Evolutionary conservation across 768 basidiomycete genomes (phyloP), one percentile per base, ranked within the genome.

Genomic region (Tricholomella constricta): DNA sequence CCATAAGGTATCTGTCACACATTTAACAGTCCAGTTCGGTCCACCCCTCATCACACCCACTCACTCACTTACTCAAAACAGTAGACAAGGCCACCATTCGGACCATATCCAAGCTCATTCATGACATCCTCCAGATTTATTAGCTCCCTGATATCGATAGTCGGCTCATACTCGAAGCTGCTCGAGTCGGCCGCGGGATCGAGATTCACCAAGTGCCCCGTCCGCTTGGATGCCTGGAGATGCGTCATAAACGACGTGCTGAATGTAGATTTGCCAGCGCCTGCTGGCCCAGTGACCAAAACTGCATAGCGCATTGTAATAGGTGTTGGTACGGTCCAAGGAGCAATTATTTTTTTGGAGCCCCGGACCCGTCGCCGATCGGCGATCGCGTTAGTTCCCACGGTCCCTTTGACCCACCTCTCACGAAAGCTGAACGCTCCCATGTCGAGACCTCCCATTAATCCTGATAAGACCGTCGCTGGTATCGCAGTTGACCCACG

Each of bases 241-340:
- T 98, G 96, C 9, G 91, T 94, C 54, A 98, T 78, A 59, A 98
- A 85, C 0, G 94, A 83, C 19, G 81, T 77, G 61, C 91, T 89
- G 65, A 99, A 96, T 0, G 97, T 98, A 0, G 94, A 92, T 75
- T 99, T 99, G 45, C 97, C 97, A 12, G 97, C 94, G 45, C 97
- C 97, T 2, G 97, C 97, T 43, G 97, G 97, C n/a, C 97, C 97
- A 50, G 88, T 90, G 45, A 94, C 83, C 41, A 94, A 80, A 25
- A 93, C 86, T 6, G 91, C 91, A 73, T 94, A 94, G 55, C 91
- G 87, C 91, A 94, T 94, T 36, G 46, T 58, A 42, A 23, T 19
- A 31, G 40, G 17, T 27, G 19, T 3, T 32, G 31, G 10, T 9
- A 32, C 3, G 31, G 14, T 9, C 4, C 9, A 10, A 32, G 31